These are phyloP conservation scores for Ceratocystiopsis sp. DNA, from an alignment of 2,329 filamentous ascomycete species.

Conservation along the genomic window DNA sequence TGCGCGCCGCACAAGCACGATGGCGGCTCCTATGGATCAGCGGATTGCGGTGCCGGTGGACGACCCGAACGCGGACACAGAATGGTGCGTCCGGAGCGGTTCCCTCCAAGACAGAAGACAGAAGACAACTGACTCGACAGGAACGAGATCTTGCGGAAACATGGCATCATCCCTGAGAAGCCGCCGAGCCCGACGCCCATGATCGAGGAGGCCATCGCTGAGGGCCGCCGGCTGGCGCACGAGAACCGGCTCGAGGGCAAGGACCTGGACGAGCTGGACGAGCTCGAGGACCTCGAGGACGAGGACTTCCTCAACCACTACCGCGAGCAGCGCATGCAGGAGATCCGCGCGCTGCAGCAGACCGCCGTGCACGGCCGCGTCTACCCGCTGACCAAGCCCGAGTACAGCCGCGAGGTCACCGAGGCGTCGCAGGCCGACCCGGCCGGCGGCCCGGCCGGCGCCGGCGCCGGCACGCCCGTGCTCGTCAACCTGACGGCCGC, in stretches of 20 bases:
- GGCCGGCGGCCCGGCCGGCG: neutral
- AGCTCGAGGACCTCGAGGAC: conserved; percentile 89
- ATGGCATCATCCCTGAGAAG: conserved; percentile 95
- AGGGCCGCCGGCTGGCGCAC: conserved; percentile 68
- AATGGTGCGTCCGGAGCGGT: conserved; percentile 65
- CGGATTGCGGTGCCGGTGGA: conserved; percentile 70
- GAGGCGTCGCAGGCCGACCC: conserved; percentile 49
- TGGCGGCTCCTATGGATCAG: conserved; percentile 47
- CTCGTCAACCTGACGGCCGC: conserved; percentile 72
- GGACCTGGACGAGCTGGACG: conserved; percentile 82
- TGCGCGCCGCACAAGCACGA: conserved; percentile 14
- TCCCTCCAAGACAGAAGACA: too few relatives aligned
- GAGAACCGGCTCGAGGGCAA: conserved; percentile 91
- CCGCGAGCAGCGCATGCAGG: conserved; percentile 69
- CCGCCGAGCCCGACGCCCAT: conserved; percentile 87
- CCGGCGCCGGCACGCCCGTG: conserved; percentile 22
- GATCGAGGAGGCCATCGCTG: conserved; percentile 83
- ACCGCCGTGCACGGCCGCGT: conserved; percentile 76
- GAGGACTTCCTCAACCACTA: conserved; percentile 82
- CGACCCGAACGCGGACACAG: conserved; percentile 91
- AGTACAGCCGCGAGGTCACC: conserved; percentile 82
- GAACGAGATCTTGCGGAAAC: conserved; percentile 96
- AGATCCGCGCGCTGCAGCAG: conserved; percentile 58
- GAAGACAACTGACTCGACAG: too few relatives aligned
- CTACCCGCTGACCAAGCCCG: conserved; percentile 85